Percentiles rank a stretch among this genome's conserved stretches.
phyloP scores from a whole-genome alignment of 345 rosid species.

The Acer negundo region DNA sequence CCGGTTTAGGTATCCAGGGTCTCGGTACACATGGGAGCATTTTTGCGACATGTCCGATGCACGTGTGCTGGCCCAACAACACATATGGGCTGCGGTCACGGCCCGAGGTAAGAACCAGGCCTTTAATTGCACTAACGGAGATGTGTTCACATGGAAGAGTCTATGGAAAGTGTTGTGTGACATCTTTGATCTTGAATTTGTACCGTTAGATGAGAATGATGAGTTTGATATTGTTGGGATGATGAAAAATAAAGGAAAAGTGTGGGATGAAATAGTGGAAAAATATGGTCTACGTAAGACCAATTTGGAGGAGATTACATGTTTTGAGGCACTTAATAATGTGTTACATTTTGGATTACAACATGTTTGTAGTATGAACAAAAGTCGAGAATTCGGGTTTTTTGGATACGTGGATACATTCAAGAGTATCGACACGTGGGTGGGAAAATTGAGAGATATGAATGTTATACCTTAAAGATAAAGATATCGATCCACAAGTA shows the following conservation, averaged over 20 bases:
- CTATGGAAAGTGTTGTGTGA: constrained; percentile 34
- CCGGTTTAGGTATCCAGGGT: constrained; percentile 34
- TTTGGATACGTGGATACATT: constrained; percentile 23
- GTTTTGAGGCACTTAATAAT: constrained; percentile 15
- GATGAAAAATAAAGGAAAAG: constrained; percentile 28
- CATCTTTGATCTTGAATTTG: constrained; percentile 28
- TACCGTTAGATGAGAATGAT: constrained; percentile 32
- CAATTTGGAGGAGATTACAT: constrained; percentile 33
- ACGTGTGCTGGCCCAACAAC: constrained; percentile 35
- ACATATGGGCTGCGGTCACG: constrained; percentile 30
- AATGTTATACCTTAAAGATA: constrained; percentile 32
- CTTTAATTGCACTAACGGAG: constrained; percentile 40
- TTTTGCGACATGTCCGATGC: constrained; percentile 37
- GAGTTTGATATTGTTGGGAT: constrained; percentile 24
- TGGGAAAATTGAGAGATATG: constrained; percentile 33
- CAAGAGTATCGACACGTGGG: constrained; percentile 32
- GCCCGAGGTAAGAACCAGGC: constrained; percentile 29
- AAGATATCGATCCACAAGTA: no score
- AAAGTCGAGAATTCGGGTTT: constrained; percentile 47
- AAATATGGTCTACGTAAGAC: constrained; percentile 31
- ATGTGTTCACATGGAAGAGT: constrained; percentile 36
- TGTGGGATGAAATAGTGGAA: constrained; percentile 43
- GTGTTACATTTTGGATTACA: constrained; percentile 38
- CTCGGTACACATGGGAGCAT: constrained; percentile 39
- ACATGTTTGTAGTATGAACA: constrained; percentile 45